These are phyloP conservation scores for grape (Vitis vinifera) DNA, from an alignment of 164 flowering plant species.

Conservation along the genomic window DNA sequence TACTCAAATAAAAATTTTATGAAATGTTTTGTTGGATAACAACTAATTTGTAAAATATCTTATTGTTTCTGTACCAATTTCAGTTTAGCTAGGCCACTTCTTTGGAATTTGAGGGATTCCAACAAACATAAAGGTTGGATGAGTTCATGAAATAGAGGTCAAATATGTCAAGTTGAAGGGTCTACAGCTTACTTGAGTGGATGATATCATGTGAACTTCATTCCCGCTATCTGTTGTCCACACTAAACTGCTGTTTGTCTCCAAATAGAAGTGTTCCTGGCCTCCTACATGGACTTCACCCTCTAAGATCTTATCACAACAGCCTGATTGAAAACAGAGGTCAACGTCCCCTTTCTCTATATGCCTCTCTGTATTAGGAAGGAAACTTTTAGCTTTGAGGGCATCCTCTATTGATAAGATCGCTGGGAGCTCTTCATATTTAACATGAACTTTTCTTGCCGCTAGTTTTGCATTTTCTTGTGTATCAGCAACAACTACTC, in stretches of 20 bases:
- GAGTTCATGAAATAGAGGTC: not conserved
- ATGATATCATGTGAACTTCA: conserved; percentile 94
- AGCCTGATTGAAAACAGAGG: conserved; percentile 64
- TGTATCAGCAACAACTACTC: conserved; percentile 93
- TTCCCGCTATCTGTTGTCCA: conserved; percentile 90
- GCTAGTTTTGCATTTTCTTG: conserved; percentile 91
- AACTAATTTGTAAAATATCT: no score
- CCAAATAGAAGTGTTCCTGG: conserved; percentile 97
- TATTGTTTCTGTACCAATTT: no score
- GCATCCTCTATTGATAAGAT: conserved; percentile 83
- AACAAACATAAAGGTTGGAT: not conserved
- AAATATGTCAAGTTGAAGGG: not conserved
- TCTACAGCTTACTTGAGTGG: conserved; percentile 71
- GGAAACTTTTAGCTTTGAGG: conserved; percentile 58
- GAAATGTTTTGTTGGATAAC: no score
- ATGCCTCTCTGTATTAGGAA: conserved; percentile 63
- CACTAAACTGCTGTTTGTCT: conserved; percentile 67
- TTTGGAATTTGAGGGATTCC: no score
- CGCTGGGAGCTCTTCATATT: conserved; percentile 86
- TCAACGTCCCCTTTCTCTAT: conserved; percentile 84
- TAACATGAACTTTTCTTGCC: conserved; percentile 66
- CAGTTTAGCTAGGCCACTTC: no score
- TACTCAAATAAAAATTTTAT: no score
- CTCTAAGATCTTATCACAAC: conserved; percentile 70
- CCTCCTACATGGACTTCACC: conserved; percentile 92